Evolutionary conservation across 495 filamentous ascomycete species (phyloP), one percentile per base, ranked within the genome.

Genomic region (Pyrenopolyporus hunteri): DNA sequence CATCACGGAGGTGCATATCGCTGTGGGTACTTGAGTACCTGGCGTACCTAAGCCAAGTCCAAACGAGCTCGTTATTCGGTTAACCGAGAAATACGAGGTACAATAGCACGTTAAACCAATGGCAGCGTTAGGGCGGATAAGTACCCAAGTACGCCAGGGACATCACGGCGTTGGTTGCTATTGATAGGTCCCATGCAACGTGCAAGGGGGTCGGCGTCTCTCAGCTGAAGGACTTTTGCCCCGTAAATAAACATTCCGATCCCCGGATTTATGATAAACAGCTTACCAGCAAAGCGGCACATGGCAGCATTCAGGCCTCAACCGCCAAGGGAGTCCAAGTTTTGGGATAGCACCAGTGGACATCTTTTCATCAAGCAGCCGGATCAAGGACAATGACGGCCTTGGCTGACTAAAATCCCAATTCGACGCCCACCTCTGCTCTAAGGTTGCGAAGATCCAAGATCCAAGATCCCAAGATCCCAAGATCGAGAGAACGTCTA

Each of bases 221-320:
- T 57, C 53, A 63, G 53, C 53, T 65, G 55, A 45, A n/a, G 26
- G 29, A 50, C 29, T 48, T 49, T 14, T 47, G 46, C 57, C 57
- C 57, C 57, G 64, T 67, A 67, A 67, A 67, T 67, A 67, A 67
- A 67, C 64, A 67, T 63, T 63, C 64, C 64, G 64, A 67, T 63
- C 64, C 59, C 64, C 64, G 49, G 64, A 59, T 63, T 59, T 51
- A 63, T 36, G 39, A 63, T 66, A 66, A 62, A 67, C 53, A 62
- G 53, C n/a, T 49, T 62, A 63, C 57, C 57, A 63, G 42, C 52
- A 57, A 53, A 37, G 44, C 22, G 33, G 46, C 62, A 66, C 57
- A 66, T 57, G 57, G 57, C 57, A 66, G 28, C 52, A 51, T 28
- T 50, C 43, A 37, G 46, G n/a, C 42, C 19, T 42, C 43, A n/a